Conservation (phyloP, 225 moss, liverwort and hornwort genomes). For the Antitrichia curtipendula region DNA sequence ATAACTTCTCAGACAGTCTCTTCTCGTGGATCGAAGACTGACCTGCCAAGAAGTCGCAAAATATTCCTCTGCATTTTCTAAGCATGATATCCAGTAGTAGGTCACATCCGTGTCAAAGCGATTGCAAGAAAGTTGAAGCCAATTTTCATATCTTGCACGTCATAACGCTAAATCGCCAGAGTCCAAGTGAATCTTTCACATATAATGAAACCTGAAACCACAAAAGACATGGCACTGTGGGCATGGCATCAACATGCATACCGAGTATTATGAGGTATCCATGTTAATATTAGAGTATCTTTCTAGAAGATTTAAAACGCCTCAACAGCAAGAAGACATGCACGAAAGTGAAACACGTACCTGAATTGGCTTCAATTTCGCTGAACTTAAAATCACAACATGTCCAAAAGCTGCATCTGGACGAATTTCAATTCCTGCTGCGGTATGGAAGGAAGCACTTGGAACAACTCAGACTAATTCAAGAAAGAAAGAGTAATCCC, state of each 20-base stretch:
- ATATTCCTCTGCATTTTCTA: constrained; percentile 1
- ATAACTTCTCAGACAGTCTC: neutral
- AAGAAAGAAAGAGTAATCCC: neutral
- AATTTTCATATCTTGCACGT: neutral
- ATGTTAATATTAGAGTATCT: neutral
- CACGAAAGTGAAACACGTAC: neutral
- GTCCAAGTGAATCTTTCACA: neutral
- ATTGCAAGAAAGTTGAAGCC: neutral
- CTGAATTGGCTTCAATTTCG: neutral
- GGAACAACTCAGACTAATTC: neutral
- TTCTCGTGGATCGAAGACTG: neutral
- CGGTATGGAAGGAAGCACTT: neutral
- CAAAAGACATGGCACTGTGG: neutral
- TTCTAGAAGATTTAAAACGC: neutral
- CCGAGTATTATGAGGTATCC: neutral
- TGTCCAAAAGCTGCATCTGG: neutral
- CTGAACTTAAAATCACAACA: neutral
- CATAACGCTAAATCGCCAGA: neutral
- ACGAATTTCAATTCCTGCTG: neutral
- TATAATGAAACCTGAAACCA: neutral
- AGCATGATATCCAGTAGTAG: neutral
- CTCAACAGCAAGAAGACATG: neutral
- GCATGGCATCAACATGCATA: neutral
- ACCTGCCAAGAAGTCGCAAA: constrained; percentile 15
- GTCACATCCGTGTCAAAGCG: neutral